Base-by-base conservation (phyloP, 1,139 yeast species). In the Pichia terricola region DNA sequence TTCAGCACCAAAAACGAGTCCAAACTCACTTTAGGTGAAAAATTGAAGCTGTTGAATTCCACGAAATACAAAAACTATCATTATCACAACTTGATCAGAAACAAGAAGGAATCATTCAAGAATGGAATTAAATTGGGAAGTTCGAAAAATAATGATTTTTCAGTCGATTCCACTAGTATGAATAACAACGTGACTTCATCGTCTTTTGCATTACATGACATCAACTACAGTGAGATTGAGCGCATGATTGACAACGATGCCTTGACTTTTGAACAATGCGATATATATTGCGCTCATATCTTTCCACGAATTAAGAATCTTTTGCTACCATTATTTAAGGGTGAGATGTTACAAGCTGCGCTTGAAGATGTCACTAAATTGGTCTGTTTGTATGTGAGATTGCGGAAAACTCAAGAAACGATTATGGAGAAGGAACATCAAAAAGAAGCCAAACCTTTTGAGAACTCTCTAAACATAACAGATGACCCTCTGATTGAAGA, bases 321-420 rank as follows among this genome's bases (percentile, higher is more conserved):
- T 7, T 65, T 72, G 0, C 55, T 68, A 28, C 75, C 79, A 0
- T 52, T 78, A 8, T 78, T 77, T 50, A 62, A 66, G 41, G 72
- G 75, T 26, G 77, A 72, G 28, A 64, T 65, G 5, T 54, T 75
- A 34, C 62, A 70, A 26, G 69, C 71, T 0, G 79, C 82, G 0
- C 69, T 78, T 5, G 84, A 78, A 49, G 81, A 77, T 54, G 60
- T 74, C 38, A 77, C 75, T 53, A 69, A 67, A 39, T 61, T 76
- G 40, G 70, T 77, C 1, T 61, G 67, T 27, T 59, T 73, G 46
- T 77, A 73, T 56, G 50, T 75, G 28, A 66, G 42, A 65, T 44
- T 65, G 62, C 38, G 53, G 41, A 47, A 47, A 34, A 33, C 31
- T 5, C 53, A 41, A 41, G 52, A 27, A 9, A 22, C 6, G 26